A percentile compares a stretch with the other conserved stretches of the same genome.
Conservation (phyloP, 768 basidiomycete species). For the Podaxis mareebaensis region DNA sequence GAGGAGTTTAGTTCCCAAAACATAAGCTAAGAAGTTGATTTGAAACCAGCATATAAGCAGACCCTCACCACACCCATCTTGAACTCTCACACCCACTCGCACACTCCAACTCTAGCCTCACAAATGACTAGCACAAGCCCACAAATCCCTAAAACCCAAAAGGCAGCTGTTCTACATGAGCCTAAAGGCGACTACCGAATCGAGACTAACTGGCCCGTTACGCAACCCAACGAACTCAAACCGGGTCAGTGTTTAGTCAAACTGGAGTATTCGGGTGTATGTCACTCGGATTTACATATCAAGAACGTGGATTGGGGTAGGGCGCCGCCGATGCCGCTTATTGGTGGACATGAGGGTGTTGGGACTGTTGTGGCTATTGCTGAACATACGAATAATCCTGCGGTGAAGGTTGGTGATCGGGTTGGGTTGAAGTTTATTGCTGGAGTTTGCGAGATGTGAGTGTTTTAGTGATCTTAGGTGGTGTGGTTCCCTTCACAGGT, state of each 20-base stretch:
- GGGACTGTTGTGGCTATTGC: conserved; percentile 82
- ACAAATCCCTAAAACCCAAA: conserved; percentile 41
- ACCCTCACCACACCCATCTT: too few relatives aligned
- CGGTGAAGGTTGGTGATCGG: conserved; percentile 73
- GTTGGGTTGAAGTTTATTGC: conserved; percentile 86
- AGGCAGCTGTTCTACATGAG: conserved; percentile 40
- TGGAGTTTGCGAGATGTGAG: conserved; percentile 39
- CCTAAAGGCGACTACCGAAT: conserved; percentile 35
- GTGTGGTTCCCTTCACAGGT: not conserved
- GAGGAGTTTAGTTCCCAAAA: too few relatives aligned
- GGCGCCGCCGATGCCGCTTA: conserved; percentile 58
- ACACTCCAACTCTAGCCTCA: too few relatives aligned
- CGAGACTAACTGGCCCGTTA: conserved; percentile 54
- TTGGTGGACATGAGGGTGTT: conserved; percentile 87
- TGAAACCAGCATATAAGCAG: too few relatives aligned
- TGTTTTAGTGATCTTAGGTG: not conserved
- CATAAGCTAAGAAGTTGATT: too few relatives aligned
- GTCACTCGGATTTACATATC: conserved; percentile 82
- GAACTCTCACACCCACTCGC: too few relatives aligned
- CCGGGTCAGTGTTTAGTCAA: conserved; percentile 78
- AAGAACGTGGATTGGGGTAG: conserved; percentile 80
- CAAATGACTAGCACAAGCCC: not conserved
- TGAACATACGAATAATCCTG: conserved; percentile 52
- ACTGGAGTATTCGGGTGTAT: conserved; percentile 76
- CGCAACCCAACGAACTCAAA: conserved; percentile 50